Evolutionary conservation across 805 yeast genomes (phyloP).

Genomic region (Wickerhamomyces sydowiorum): DNA sequence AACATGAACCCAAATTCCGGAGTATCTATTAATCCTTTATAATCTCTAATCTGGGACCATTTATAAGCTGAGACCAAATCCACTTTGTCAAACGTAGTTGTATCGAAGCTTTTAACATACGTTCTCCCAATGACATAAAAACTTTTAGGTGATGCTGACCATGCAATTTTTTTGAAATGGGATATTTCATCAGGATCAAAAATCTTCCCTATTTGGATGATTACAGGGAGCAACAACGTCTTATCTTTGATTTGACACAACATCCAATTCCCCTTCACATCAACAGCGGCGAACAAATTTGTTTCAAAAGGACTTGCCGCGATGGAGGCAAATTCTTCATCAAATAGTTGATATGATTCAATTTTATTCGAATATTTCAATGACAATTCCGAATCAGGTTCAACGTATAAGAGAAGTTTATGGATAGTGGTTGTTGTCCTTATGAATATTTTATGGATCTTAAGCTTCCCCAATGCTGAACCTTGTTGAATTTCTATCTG

Average conservation of each 20-base stretch:
- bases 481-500: constrained; percentile 31
- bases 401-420: constrained; percentile 29
- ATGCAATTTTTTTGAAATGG: constrained; percentile 43
- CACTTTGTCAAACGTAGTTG: constrained; percentile 21
- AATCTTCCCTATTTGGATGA: constrained; percentile 12
- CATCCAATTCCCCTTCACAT: constrained; percentile 48
- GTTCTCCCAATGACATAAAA: constrained; percentile 38
- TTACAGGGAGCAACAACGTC: neutral
- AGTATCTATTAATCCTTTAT: constrained; percentile 22
- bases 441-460: neutral
- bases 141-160: constrained; percentile 32
- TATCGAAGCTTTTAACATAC: constrained; percentile 29
- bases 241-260: constrained; percentile 24
- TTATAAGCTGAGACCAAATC: constrained; percentile 25
- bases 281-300: constrained; percentile 37
- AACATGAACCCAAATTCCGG: constrained; percentile 42
- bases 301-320: constrained; percentile 37
- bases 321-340: constrained; percentile 38
- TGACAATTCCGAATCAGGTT: constrained; percentile 7
- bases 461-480: constrained; percentile 8
- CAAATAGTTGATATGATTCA: too few relatives aligned
- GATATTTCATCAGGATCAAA: constrained; percentile 47
- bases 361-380: constrained; percentile 20
- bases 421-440: constrained; percentile 12
- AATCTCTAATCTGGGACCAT: constrained; percentile 34